These are phyloP conservation scores for Penicillium hesseltinei DNA, from an alignment of 2,329 filamentous ascomycete species.

Conservation along the genomic window DNA sequence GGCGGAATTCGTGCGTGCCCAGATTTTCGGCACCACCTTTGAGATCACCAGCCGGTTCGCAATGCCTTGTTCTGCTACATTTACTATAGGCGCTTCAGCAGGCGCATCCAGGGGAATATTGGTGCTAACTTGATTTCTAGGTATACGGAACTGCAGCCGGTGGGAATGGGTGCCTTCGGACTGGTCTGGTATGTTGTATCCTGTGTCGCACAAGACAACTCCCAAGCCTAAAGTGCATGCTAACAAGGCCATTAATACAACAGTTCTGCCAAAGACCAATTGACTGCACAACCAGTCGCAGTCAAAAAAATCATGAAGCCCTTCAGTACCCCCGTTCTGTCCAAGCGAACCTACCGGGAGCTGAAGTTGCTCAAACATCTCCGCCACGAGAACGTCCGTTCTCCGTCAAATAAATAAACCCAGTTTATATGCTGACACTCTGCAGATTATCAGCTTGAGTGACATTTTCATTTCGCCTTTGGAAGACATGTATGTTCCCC, in stretches of 20 bases:
- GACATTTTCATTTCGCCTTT: constrained; percentile 99
- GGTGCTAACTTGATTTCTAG: constrained; percentile 47
- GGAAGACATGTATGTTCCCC: constrained; percentile 80
- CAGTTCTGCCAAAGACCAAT: constrained; percentile 95
- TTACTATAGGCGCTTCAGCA: not conserved
- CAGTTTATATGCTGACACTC: constrained; percentile 17
- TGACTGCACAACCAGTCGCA: constrained; percentile 93
- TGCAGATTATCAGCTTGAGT: constrained; percentile 90
- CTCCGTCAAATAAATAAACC: not conserved
- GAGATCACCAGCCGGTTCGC: constrained; percentile 95
- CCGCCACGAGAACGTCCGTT: constrained; percentile 82
- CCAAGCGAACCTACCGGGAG: constrained; percentile 96
- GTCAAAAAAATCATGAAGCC: constrained; percentile 99
- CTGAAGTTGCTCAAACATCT: constrained; percentile 96
- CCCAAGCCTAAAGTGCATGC: not conserved
- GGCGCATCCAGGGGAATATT: not conserved
- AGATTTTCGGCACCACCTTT: constrained; percentile 99
- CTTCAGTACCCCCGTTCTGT: constrained; percentile 97
- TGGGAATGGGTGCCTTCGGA: constrained; percentile 98
- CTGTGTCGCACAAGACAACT: constrained; percentile 6
- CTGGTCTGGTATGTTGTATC: constrained; percentile 76
- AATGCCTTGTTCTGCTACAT: not conserved
- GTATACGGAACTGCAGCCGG: constrained; percentile 96
- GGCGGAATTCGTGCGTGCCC: constrained; percentile 98
- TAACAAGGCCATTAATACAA: constrained; percentile 19